Percentiles rank a stretch among this genome's conserved stretches.
Conservation (phyloP, 768 basidiomycete species). For the Hygrophoropsis aurantiaca region DNA sequence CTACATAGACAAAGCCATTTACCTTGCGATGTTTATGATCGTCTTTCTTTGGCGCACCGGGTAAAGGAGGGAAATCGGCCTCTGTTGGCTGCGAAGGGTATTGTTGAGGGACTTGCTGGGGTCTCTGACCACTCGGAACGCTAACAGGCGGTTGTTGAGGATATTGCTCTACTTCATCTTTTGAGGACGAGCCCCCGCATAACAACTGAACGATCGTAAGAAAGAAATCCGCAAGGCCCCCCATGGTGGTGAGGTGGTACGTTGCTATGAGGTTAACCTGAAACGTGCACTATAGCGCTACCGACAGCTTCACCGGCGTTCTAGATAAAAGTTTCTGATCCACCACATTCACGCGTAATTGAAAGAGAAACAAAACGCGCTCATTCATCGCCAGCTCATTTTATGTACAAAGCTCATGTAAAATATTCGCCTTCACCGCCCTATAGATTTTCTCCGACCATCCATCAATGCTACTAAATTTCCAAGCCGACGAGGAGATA, state of each 20-base stretch:
- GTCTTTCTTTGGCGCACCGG: neutral
- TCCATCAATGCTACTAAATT: slow-evolving; percentile 41
- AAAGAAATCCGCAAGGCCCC: slow-evolving; percentile 24
- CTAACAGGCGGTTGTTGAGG: slow-evolving; percentile 10
- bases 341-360: too few relatives aligned
- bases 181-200: slow-evolving; percentile 20
- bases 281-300: too few relatives aligned
- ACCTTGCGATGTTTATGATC: too few relatives aligned
- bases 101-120: slow-evolving; percentile 15
- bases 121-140: neutral
- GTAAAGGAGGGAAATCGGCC: slow-evolving; percentile 3
- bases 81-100: slow-evolving; percentile 11
- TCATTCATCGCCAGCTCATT: too few relatives aligned
- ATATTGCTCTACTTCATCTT: slow-evolving; percentile 5
- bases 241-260: slow-evolving; percentile 12
- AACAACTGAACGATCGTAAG: slow-evolving; percentile 18
- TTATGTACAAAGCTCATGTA: too few relatives aligned
- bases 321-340: too few relatives aligned
- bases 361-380: too few relatives aligned
- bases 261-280: too few relatives aligned
- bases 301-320: too few relatives aligned
- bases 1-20: neutral
- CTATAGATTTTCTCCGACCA: slow-evolving; percentile 32
- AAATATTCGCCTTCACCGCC: too few relatives aligned
- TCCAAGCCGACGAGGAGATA: slow-evolving; percentile 87